Evolutionary conservation across 2,329 filamentous ascomycete genomes (phyloP).

Genomic region (Epichloe sibirici): DNA sequence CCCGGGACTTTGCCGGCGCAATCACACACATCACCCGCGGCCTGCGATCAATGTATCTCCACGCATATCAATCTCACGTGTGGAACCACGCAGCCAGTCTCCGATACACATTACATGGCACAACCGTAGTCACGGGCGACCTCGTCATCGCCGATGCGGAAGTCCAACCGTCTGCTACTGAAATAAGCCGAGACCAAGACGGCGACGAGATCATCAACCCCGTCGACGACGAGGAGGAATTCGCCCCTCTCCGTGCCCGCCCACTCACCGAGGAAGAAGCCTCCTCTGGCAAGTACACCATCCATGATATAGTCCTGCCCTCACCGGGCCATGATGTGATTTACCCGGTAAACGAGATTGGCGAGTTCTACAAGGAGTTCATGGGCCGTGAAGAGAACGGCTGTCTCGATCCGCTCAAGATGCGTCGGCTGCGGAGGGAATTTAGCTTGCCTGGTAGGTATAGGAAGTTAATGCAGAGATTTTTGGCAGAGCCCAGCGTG

Average conservation of each 20-base stretch:
- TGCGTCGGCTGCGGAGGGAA: conserved; percentile 78
- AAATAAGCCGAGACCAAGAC: conserved; percentile 51
- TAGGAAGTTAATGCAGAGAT: conserved; percentile 67
- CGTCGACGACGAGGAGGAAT: conserved; percentile 28
- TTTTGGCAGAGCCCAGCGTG: conserved; percentile 51
- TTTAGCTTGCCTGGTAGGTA: conserved; percentile 83
- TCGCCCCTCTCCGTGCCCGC: conserved; percentile 45
- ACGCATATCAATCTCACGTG: conserved; percentile 88
- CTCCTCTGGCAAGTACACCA: conserved; percentile 59
- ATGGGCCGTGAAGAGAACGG: conserved; percentile 76
- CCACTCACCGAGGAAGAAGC: conserved; percentile 67
- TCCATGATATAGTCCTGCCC: conserved; percentile 84
- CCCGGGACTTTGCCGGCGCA: conserved; percentile 68
- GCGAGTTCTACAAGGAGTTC: conserved; percentile 72
- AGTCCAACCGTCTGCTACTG: conserved; percentile 15
- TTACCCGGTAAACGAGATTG: conserved; percentile 75
- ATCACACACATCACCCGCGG: conserved; percentile 69
- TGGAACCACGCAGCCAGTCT: conserved; percentile 82
- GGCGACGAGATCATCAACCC: conserved; percentile 31
- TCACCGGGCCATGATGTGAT: conserved; percentile 83
- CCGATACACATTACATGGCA: conserved; percentile 66
- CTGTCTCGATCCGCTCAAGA: conserved; percentile 66
- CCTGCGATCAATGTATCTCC: conserved; percentile 85
- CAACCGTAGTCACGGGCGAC: conserved; percentile 68
- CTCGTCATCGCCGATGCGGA: conserved; percentile 49